Base-by-base conservation (phyloP, 1,139 yeast genomes). In the Taiozyma onychis region DNA sequence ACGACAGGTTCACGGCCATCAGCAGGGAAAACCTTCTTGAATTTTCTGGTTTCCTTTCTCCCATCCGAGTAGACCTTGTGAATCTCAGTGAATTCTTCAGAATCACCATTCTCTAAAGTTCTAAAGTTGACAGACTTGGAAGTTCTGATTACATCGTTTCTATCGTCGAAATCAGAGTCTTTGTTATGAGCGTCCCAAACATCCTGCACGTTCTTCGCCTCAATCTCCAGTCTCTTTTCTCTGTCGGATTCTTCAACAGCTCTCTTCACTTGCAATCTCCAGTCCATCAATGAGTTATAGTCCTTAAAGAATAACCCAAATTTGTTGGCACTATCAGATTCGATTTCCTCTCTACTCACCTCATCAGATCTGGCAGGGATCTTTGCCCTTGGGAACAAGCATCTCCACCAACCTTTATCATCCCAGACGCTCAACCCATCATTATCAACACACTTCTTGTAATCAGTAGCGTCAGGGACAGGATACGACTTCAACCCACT, bases 391-490 rank as follows among this genome's bases (percentile, higher is more conserved):
- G 96, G 96, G 68, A 90, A 86, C 49, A 90, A 71, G 67, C 97
- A 90, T 61, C 90, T 77, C 97, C 97, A 90, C 66, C 81, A 77
- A 0, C 97, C 97, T 44, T 76, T 72, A 21, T 80, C 70, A 60
- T 87, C 93, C 96, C 96, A 90, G 9, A 83, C 81, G 1, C 88
- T 78, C 18, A 77, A 71, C 1, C 97, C 97, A 5, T 80, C 69
- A 45, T 77, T 72, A 34, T 77, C 77, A 60, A 76, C 61, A 65
- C 97, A 90, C 44, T 78, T 75, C 52, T 78, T 74, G 64, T 83
- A 88, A 54, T 78, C 77, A 47, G 77, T 68, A 1, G 77, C 70
- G 1, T 84, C 73, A 2, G 97, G 97, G 9, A 78, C 74, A 9
- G 83, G 83, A 55, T 73, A 77, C 2, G 85, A 76, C 64, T 77